These are phyloP conservation scores for Pilatotrama ljubarskyi DNA, from an alignment of 768 basidiomycete genomes.

Conservation along the genomic window DNA sequence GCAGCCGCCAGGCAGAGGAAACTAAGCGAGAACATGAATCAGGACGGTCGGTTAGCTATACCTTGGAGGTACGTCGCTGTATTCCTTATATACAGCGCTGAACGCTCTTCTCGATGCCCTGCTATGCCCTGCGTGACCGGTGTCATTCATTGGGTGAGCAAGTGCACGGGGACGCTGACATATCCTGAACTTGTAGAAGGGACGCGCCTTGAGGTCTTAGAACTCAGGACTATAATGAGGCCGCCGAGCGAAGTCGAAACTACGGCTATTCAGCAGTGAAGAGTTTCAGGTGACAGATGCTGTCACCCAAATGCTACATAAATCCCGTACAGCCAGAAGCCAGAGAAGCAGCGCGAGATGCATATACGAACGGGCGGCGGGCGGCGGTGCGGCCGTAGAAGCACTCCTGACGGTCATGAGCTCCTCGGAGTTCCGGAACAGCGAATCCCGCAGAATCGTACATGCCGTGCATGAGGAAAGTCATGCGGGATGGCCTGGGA, in stretches of 20 bases:
- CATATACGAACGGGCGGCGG: not conserved
- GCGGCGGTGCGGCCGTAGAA: not conserved
- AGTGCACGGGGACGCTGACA: no score
- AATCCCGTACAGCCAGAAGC: not conserved
- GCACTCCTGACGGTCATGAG: not conserved
- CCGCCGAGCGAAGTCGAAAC: no score
- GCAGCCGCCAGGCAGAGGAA: not conserved
- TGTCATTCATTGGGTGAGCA: no score
- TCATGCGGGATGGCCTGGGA: no score
- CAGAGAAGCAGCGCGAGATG: not conserved
- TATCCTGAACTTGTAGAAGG: no score
- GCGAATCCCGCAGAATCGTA: not conserved
- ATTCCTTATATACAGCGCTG: not conserved
- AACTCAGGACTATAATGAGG: no score
- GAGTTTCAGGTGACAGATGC: not conserved
- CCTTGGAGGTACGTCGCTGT: not conserved
- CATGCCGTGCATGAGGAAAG: not conserved
- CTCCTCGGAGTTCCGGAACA: not conserved
- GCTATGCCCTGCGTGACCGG: no score
- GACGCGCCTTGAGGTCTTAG: no score
- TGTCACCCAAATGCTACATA: not conserved
- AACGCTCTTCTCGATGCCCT: no score
- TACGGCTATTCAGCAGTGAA: no score
- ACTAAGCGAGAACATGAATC: not conserved
- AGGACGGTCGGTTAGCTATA: not conserved